Conservation (phyloP, 805 yeast species). For the Saccharomycopsis babjevae region DNA sequence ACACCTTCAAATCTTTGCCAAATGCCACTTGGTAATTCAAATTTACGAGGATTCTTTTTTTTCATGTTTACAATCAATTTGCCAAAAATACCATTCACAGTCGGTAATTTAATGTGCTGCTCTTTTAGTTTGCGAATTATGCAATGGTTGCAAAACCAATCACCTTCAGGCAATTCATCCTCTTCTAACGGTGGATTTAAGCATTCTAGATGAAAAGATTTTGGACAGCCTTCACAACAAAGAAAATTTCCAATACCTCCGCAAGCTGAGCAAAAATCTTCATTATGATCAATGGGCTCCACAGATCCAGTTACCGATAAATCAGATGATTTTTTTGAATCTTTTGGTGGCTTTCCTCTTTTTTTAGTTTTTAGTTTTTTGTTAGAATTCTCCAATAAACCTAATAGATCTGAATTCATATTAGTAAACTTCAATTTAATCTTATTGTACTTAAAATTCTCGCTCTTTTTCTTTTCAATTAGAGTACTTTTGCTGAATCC, state of each 20-base stretch:
- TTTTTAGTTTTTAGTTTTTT: background rate
- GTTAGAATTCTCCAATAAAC: background rate
- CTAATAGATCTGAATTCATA: background rate
- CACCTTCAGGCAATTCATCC: constrained; percentile 66
- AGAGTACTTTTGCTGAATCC: background rate
- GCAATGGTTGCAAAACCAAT: constrained; percentile 85
- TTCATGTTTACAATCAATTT: constrained; percentile 51
- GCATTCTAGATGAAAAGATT: constrained; percentile 85
- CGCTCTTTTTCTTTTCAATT: background rate
- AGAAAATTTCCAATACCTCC: constrained; percentile 81
- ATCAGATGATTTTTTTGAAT: background rate
- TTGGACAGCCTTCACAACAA: constrained; percentile 91
- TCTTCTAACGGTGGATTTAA: constrained; percentile 84
- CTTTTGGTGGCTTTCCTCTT: background rate
- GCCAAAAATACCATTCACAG: constrained; percentile 35
- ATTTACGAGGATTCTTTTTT: constrained; percentile 54
- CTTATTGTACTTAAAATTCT: background rate
- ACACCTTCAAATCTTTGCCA: constrained; percentile 70
- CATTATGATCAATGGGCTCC: constrained; percentile 37
- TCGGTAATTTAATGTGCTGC: constrained; percentile 21
- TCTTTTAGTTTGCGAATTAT: constrained; percentile 29
- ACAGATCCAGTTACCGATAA: background rate
- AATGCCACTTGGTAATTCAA: constrained; percentile 55
- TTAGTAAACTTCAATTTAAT: background rate
- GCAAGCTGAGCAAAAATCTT: constrained; percentile 87